These are phyloP conservation scores for Podospora sp. DNA, from an alignment of 495 filamentous ascomycete species.

Conservation along the genomic window DNA sequence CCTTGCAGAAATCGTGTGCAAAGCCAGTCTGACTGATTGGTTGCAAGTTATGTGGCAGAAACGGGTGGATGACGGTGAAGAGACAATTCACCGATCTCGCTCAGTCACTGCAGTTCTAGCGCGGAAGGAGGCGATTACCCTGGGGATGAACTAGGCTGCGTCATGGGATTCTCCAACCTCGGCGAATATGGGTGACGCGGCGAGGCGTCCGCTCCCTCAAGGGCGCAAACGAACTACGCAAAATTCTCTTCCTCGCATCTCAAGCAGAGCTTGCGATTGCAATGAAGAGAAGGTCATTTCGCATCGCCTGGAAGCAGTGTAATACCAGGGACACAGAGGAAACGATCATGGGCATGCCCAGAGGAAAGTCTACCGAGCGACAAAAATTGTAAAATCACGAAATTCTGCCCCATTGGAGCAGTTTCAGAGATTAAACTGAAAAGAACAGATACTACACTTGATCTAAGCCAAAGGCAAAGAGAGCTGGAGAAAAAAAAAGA, in stretches of 20 bases:
- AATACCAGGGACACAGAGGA: conserved; percentile 84
- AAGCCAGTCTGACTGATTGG: too few species aligned
- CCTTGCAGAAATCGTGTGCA: too few species aligned
- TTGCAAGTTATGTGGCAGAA: too few species aligned
- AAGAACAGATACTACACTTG: conserved; percentile 99
- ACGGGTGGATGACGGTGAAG: too few species aligned
- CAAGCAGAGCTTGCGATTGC: conserved; percentile 19
- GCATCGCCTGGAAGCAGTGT: conserved; percentile 86
- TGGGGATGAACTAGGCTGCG: too few species aligned
- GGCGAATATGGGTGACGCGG: too few species aligned
- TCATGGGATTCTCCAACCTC: too few species aligned
- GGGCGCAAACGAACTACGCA: too few species aligned
- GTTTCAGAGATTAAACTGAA: conserved; percentile 85
- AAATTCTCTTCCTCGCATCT: conserved; percentile 26
- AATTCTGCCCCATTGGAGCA: conserved; percentile 67
- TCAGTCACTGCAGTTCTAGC: too few species aligned
- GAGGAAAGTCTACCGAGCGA: conserved; percentile 28
- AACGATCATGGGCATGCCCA: conserved; percentile 78
- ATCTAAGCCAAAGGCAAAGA: conserved; percentile 80
- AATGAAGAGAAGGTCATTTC: conserved; percentile 49
- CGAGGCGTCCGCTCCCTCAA: too few species aligned
- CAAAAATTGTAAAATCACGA: conserved; percentile 85
- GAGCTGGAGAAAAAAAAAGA: conserved; percentile 47
- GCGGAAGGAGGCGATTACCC: too few species aligned
- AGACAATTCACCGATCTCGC: too few species aligned